Evolutionary conservation across 2,329 filamentous ascomycete species (phyloP).

Genomic region (Albifimbria verrucaria): DNA sequence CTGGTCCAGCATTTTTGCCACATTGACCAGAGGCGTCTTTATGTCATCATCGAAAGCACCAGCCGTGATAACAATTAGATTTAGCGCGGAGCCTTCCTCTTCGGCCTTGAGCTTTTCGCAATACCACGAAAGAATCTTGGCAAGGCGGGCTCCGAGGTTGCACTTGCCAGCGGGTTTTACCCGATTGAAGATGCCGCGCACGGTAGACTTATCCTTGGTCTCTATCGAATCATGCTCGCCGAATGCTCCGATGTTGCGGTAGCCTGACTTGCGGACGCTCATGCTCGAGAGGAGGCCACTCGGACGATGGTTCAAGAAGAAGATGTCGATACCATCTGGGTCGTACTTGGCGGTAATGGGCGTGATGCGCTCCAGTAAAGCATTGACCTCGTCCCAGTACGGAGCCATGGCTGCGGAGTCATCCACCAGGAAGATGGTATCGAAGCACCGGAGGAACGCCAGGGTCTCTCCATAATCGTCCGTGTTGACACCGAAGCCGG

Average conservation of each 20-base stretch:
- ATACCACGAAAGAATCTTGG: constrained; percentile 9
- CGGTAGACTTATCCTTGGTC: constrained; percentile 7
- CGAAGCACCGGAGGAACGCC: constrained; percentile 6
- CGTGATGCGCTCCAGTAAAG: constrained; percentile 6
- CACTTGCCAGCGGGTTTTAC: constrained; percentile 9
- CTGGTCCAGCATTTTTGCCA: constrained; percentile 8
- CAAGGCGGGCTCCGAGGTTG: constrained; percentile 10
- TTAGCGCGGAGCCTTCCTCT: constrained; percentile 8
- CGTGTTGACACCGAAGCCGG: not conserved
- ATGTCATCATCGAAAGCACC: constrained; percentile 10
- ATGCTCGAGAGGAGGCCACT: constrained; percentile 9
- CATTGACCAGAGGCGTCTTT: constrained; percentile 8
- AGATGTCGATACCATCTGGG: constrained; percentile 10
- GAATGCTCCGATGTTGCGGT: constrained; percentile 9
- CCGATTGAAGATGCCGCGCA: constrained; percentile 7
- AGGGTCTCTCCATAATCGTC: not conserved
- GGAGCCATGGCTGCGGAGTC: constrained; percentile 9
- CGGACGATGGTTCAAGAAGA: constrained; percentile 10
- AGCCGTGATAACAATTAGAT: constrained; percentile 9
- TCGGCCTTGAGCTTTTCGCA: constrained; percentile 9
- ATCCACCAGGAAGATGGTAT: constrained; percentile 11
- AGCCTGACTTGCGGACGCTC: constrained; percentile 9
- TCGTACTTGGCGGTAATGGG: constrained; percentile 11
- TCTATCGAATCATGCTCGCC: constrained; percentile 8
- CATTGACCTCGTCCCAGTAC: constrained; percentile 9